Evolutionary conservation across 495 filamentous ascomycete genomes (phyloP).

Genomic region (Penicillium silybi): DNA sequence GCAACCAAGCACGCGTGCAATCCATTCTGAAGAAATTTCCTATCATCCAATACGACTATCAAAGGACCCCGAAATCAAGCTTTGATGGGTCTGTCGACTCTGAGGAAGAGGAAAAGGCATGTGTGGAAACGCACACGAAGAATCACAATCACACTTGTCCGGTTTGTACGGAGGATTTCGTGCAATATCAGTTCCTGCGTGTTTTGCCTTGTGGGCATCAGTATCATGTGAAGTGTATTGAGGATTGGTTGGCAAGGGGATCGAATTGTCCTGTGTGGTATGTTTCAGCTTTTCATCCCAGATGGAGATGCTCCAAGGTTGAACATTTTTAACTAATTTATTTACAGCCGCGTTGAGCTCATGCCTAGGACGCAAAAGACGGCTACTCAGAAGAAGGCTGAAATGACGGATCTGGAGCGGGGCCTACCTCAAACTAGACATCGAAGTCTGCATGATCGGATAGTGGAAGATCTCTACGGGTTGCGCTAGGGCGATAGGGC

Average conservation of each 20-base stretch:
- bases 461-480: background rate
- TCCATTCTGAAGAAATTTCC: constrained; percentile 3
- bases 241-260: constrained; percentile 2
- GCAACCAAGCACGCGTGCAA: background rate
- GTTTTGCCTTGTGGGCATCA: constrained; percentile 5
- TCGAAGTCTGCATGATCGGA: background rate
- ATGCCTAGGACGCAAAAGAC: background rate
- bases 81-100: background rate
- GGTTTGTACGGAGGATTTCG: constrained; percentile 10
- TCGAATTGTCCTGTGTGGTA: background rate
- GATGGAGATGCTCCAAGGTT: no score
- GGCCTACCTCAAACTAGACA: background rate
- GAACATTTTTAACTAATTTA: no score
- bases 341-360: background rate
- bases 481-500: background rate
- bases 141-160: constrained; percentile 1
- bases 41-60: constrained; percentile 4
- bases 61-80: background rate
- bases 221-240: constrained; percentile 4
- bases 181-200: constrained; percentile 3
- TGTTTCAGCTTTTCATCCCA: no score
- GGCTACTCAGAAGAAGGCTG: background rate
- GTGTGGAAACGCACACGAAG: background rate
- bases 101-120: background rate
- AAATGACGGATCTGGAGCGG: background rate